phyloP scores from a whole-genome alignment of 176 grass and related monocot species.

The Dendrocalamus sinicus region DNA sequence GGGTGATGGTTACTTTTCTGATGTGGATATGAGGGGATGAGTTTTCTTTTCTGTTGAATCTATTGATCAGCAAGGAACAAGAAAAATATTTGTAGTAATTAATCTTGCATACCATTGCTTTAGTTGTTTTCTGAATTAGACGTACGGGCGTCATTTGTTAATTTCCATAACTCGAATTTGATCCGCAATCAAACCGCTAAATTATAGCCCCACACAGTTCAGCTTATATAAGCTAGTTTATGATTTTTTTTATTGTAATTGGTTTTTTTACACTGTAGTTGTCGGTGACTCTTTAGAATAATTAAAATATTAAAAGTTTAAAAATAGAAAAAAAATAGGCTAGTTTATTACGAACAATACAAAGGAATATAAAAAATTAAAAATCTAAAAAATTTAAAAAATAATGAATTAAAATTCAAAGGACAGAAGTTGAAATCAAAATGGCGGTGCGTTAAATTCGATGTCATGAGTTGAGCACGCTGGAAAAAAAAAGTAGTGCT shows the following conservation, averaged over 20 bases:
- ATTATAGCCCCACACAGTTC: not conserved
- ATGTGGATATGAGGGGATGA: slow-evolving; percentile 19
- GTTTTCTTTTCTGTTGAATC: slow-evolving; percentile 18
- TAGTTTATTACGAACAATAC: too few species aligned
- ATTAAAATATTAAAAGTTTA: too few species aligned
- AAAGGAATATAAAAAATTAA: too few species aligned
- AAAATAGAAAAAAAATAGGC: too few species aligned
- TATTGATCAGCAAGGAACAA: slow-evolving; percentile 3
- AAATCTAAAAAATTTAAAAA: too few species aligned
- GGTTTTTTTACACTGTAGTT: too few species aligned
- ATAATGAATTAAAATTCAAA: too few species aligned
- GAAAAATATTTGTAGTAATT: not conserved
- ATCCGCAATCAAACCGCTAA: not conserved
- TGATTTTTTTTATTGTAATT: too few species aligned
- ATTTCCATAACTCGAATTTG: not conserved
- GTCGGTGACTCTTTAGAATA: too few species aligned
- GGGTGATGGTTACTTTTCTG: slow-evolving; percentile 7
- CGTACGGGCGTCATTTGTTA: not conserved
- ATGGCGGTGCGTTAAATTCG: not conserved
- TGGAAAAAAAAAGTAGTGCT: not conserved
- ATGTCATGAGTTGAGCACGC: not conserved
- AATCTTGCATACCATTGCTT: slow-evolving; percentile 1
- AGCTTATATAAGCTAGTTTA: too few species aligned
- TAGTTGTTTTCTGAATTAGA: not conserved
- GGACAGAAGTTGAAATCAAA: too few species aligned